Evolutionary conservation across 495 filamentous ascomycete species (phyloP).

Genomic region (Ramalina intermedia): DNA sequence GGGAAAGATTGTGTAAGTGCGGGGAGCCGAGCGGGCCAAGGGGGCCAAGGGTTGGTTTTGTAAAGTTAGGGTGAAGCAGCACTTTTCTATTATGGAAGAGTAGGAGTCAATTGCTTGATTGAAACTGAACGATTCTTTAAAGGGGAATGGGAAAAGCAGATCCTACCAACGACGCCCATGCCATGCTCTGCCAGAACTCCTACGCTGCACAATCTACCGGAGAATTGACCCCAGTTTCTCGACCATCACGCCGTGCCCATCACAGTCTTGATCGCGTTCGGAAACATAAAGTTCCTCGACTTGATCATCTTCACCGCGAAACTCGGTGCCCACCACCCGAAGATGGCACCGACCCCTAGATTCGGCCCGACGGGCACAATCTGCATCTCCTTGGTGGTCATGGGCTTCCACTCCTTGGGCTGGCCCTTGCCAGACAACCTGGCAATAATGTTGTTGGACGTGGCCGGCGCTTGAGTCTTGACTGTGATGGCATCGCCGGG

Average conservation of each 20-base stretch:
- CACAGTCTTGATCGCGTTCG: conserved; percentile 6
- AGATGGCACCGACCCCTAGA: conserved; percentile 14
- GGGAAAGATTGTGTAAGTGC: too few relatives aligned
- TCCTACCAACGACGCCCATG: too few relatives aligned
- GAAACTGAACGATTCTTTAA: too few relatives aligned
- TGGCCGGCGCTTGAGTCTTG: not conserved
- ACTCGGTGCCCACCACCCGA: conserved; percentile 19
- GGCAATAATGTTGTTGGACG: conserved; percentile 8
- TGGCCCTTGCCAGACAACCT: conserved; percentile 8
- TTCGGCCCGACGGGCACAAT: conserved; percentile 18
- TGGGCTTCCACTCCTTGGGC: conserved; percentile 13
- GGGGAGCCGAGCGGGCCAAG: too few relatives aligned
- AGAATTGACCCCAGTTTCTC: too few relatives aligned
- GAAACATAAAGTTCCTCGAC: conserved; percentile 13
- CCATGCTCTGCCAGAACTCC: not conserved
- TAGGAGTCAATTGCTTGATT: too few relatives aligned
- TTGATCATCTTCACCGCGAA: conserved; percentile 14
- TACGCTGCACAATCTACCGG: not conserved
- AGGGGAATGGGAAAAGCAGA: too few relatives aligned
- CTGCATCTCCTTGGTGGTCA: conserved; percentile 20
- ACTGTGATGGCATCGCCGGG: conserved; percentile 12
- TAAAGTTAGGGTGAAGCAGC: too few relatives aligned
- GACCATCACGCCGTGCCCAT: conserved; percentile 6
- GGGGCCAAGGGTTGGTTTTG: too few relatives aligned
- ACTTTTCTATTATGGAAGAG: too few relatives aligned